Evolutionary conservation across 768 basidiomycete species (phyloP).

Genomic region (Boletus tomentosulus): DNA sequence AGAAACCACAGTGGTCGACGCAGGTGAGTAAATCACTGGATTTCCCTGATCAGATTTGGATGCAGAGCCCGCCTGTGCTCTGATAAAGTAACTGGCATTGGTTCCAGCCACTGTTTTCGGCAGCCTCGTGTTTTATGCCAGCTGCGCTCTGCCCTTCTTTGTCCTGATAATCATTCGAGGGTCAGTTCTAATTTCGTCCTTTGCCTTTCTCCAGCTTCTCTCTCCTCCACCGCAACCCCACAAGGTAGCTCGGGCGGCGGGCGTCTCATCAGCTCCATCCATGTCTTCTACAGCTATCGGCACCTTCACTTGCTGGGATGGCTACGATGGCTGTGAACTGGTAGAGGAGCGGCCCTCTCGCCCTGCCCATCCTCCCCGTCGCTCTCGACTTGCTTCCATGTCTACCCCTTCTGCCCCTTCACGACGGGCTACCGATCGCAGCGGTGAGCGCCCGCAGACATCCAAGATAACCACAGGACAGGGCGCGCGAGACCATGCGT

Average conservation of each 20-base stretch:
- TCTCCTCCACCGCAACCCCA: constrained; percentile 17
- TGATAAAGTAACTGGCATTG: constrained; percentile 26
- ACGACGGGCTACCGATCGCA: constrained; percentile 16
- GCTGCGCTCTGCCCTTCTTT: constrained; percentile 17
- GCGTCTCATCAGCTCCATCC: constrained; percentile 10
- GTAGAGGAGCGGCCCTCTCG: constrained; percentile 15
- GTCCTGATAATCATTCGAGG: constrained; percentile 33
- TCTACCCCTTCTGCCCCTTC: constrained; percentile 10
- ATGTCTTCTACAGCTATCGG: constrained; percentile 33
- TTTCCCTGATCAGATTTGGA: constrained; percentile 13
- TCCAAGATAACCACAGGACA: constrained; percentile 12
- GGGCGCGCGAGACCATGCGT: constrained; percentile 20
- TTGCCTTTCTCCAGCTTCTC: constrained; percentile 14
- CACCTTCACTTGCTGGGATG: constrained; percentile 33
- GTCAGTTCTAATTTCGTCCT: constrained; percentile 24
- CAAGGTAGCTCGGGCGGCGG: constrained; percentile 19
- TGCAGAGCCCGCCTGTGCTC: constrained; percentile 4
- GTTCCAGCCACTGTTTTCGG: constrained; percentile 27
- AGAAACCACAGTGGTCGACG: background rate
- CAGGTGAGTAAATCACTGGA: constrained; percentile 3
- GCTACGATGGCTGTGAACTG: constrained; percentile 27
- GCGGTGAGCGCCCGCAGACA: constrained; percentile 19
- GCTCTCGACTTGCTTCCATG: constrained; percentile 21
- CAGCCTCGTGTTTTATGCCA: constrained; percentile 34
- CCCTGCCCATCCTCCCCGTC: constrained; percentile 17